Evolutionary conservation across 2,329 filamentous ascomycete species (phyloP), one percentile per base, ranked within the genome.

Genomic region (Aspergillus felis): DNA sequence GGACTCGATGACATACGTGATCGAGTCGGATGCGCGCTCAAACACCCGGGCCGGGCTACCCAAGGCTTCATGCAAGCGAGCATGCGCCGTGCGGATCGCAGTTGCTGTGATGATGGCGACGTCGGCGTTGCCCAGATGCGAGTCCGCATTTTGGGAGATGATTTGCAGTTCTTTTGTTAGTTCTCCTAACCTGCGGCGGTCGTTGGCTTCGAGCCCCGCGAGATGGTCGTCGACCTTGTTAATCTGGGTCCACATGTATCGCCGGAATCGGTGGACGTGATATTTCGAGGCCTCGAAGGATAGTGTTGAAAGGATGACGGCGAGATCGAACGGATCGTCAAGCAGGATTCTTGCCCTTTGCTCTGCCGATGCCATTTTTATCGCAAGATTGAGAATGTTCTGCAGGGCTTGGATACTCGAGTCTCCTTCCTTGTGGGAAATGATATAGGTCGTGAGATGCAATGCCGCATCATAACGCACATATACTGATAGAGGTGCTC

Each of bases 121-220:
- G 42, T 71, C 62, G 3, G 65, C 65, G 44, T 71, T 71, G 22
- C 58, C 67, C 9, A 70, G 56, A 49, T 66, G 65, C 0, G 64
- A 65, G 53, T 71, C 68, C 2, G 63, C 65, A 38, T 66, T 67
- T 46, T 71, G 64, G 8, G 66, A 66, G 20, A 71, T 64, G 22
- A 69, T 64, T 24, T 72, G 69, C 7, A 72, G 62, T 41, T 70
- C 53, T 46, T 67, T 68, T 22, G 67, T 66, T 9, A 67, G 51
- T 4, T 67, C 60, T 42, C 61, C 55, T 6, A 70, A 57, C 12
- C 61, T 59, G n/a, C 57, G 48, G 14, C 64, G 63, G 44, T 69
- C 66, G 25, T 53, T 64, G 41, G 56, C 53, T 49, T 62, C 60
- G 3, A 59, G 52, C 10, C 61, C 59, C n/a, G 53, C 59, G 25